A percentile compares a stretch with the other conserved stretches of the same genome.
These are phyloP conservation scores for Linanthus parryae DNA, from an alignment of 148 eudicot species.

Conservation along the genomic window DNA sequence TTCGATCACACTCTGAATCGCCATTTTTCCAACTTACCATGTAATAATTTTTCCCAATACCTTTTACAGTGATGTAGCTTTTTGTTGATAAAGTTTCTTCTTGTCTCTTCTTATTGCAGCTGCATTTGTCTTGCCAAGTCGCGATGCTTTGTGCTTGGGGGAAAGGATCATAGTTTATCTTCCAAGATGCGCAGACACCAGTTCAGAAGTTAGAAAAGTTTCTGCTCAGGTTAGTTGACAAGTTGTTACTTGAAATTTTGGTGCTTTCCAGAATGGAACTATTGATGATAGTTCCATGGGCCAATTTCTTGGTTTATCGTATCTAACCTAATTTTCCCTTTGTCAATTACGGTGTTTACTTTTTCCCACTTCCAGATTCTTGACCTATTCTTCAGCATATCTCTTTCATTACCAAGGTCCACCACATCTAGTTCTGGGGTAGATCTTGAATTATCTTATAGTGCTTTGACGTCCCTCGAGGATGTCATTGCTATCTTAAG, in stretches of 20 bases:
- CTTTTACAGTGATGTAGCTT: conserved; percentile 1
- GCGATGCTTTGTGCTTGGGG: conserved; percentile 87
- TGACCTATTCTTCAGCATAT: conserved; percentile 75
- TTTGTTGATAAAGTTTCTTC: not conserved
- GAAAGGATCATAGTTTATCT: conserved; percentile 87
- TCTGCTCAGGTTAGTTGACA: conserved; percentile 67
- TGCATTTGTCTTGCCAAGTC: conserved; percentile 86
- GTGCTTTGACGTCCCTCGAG: conserved; percentile 81
- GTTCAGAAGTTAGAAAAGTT: conserved; percentile 80
- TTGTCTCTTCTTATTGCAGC: conserved; percentile 47
- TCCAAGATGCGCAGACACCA: conserved; percentile 92
- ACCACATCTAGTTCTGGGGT: conserved; percentile 33
- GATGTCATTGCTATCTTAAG: conserved; percentile 88
- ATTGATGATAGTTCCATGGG: conserved; percentile 3
- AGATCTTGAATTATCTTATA: conserved; percentile 62
- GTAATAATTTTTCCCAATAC: conserved; percentile 24
- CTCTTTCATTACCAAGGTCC: conserved; percentile 83
- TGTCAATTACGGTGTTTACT: not conserved
- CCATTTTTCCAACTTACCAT: conserved; percentile 60
- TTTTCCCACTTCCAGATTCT: conserved; percentile 51
- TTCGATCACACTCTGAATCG: conserved; percentile 48
- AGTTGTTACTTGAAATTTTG: conserved; percentile 7
- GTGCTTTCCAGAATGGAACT: not conserved
- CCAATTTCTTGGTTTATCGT: not conserved
- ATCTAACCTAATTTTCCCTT: too few relatives aligned